phyloP scores from a whole-genome alignment of 495 filamentous ascomycete species.

The Neohortaea acidophila region DNA sequence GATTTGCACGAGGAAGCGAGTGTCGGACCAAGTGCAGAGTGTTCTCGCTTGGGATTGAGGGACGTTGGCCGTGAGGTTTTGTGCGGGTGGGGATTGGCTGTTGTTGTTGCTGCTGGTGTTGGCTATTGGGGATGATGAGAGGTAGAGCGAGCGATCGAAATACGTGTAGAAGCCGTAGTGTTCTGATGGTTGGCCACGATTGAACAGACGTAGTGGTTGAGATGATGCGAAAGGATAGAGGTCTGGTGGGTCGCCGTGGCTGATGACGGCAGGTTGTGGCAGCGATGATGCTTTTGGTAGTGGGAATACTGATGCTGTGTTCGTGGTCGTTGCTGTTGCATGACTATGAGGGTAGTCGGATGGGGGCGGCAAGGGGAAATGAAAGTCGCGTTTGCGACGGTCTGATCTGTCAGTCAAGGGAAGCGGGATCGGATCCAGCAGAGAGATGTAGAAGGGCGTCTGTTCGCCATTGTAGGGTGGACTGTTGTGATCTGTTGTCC shows the following conservation, averaged over 20 bases:
- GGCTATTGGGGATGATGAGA: constrained; percentile 32
- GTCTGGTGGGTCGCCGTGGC: constrained; percentile 56
- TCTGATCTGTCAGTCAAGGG: no score
- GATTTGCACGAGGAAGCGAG: constrained; percentile 76
- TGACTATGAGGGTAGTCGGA: no score
- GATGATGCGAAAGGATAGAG: constrained; percentile 51
- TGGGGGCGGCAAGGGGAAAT: constrained; percentile 9
- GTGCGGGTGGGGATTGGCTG: constrained; percentile 9
- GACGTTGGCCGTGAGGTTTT: constrained; percentile 42
- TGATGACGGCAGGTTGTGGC: constrained; percentile 31
- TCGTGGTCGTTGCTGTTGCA: background rate
- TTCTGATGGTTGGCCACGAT: constrained; percentile 61
- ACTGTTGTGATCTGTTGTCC: constrained; percentile 58
- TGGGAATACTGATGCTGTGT: constrained; percentile 1
- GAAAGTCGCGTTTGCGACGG: constrained; percentile 6
- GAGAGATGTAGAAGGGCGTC: constrained; percentile 53
- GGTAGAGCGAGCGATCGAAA: constrained; percentile 76
- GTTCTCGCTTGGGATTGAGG: constrained; percentile 42
- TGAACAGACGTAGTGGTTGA: constrained; percentile 74
- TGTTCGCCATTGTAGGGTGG: constrained; percentile 47
- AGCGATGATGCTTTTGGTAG: constrained; percentile 7
- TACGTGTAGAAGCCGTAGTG: constrained; percentile 92
- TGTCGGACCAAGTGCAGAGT: constrained; percentile 67
- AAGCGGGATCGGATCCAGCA: constrained; percentile 16
- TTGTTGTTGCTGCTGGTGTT: constrained; percentile 18